A percentile compares a stretch with the other conserved stretches of the same genome.
Conservation (phyloP, 2,329 filamentous ascomycete genomes). For the Cercospora janseana region DNA sequence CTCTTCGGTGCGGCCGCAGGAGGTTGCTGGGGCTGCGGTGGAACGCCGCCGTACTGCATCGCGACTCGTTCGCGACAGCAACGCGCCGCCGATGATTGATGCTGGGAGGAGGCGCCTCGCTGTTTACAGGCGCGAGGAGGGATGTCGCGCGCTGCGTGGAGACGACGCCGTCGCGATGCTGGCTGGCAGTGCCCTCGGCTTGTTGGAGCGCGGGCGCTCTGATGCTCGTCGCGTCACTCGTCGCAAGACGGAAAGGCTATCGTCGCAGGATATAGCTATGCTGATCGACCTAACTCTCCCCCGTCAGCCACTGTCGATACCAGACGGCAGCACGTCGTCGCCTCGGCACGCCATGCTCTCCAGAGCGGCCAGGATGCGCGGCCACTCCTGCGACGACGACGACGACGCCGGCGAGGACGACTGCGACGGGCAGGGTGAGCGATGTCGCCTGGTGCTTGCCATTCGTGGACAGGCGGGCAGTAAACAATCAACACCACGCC, state of each 20-base stretch:
- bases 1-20: constrained; percentile 40
- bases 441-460: too few relatives aligned
- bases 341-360: constrained; percentile 1
- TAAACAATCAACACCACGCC: constrained; percentile 18
- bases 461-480: too few relatives aligned
- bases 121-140: constrained; percentile 12
- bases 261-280: neutral
- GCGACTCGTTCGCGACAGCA: constrained; percentile 15
- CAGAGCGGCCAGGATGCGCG: too few relatives aligned
- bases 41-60: constrained; percentile 36
- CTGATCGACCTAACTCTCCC: constrained; percentile 3
- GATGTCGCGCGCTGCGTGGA: constrained; percentile 5
- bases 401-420: neutral
- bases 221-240: constrained; percentile 11
- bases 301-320: constrained; percentile 9
- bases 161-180: neutral
- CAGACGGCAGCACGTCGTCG: constrained; percentile 4
- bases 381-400: too few relatives aligned
- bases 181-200: neutral
- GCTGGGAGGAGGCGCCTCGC: constrained; percentile 10
- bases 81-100: constrained; percentile 16
- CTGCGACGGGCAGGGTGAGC: constrained; percentile 12
- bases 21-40: constrained; percentile 34
- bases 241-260: constrained; percentile 1
- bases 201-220: constrained; percentile 7